Evolutionary conservation across 257 asterid genomes (phyloP).

Genomic region (Solanum corneliomulleri): DNA sequence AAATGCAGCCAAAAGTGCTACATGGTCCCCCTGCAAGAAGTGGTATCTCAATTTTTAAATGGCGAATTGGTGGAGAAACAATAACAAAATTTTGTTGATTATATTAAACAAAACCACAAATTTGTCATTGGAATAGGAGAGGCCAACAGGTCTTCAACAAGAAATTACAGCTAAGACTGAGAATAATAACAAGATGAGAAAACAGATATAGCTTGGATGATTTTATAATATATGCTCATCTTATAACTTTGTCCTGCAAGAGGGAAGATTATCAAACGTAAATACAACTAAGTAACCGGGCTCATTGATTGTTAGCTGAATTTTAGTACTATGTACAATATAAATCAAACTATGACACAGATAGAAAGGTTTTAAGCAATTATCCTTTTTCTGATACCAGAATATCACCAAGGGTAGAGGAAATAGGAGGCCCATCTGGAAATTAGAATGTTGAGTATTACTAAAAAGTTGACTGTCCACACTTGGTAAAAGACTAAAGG

Average conservation of each 20-base stretch:
- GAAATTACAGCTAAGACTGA: not conserved
- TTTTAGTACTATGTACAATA: not conserved
- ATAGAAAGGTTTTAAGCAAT: not conserved
- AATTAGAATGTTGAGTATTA: not conserved
- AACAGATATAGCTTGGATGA: not conserved
- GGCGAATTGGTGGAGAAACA: not conserved
- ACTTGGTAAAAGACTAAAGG: not conserved
- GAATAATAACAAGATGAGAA: not conserved
- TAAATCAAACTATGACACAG: not conserved
- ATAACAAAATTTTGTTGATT: not conserved
- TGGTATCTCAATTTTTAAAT: not conserved
- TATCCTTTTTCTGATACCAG: not conserved
- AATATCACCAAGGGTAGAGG: not conserved
- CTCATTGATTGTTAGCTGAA: not conserved
- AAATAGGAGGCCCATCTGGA: not conserved
- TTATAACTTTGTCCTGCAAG: not conserved
- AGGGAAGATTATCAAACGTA: not conserved
- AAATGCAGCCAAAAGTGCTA: slow-evolving; percentile 84
- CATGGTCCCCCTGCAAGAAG: slow-evolving; percentile 83
- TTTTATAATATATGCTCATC: not conserved
- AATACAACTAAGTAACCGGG: not conserved
- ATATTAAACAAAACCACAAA: not conserved
- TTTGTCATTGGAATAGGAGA: not conserved
- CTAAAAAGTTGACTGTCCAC: not conserved
- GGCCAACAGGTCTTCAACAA: not conserved